Conservation (phyloP, 352 stramenopile genomes). For the Pythium aristosporum region DNA sequence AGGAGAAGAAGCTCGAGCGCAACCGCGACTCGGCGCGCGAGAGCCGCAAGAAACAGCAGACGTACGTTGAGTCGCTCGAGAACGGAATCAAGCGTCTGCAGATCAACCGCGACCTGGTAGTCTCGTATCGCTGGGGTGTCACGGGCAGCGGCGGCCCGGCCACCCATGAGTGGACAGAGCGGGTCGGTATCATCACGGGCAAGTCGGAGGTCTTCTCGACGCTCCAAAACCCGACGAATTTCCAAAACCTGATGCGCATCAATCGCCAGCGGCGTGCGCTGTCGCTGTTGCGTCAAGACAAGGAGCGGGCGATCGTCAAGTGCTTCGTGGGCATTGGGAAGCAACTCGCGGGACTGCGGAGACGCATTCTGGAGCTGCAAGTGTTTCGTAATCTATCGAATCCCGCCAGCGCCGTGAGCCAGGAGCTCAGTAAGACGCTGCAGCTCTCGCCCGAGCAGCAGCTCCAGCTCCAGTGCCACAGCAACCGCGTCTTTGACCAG, state of each 20-base stretch:
- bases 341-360: constrained; percentile 53
- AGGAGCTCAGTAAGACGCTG: constrained; percentile 47
- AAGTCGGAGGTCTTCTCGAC: constrained; percentile 58
- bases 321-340: constrained; percentile 58
- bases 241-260: constrained; percentile 66
- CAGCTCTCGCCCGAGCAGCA: constrained; percentile 57
- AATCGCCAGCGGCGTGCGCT: constrained; percentile 71
- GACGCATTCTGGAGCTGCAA: constrained; percentile 62
- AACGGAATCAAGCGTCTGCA: constrained; percentile 86
- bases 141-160: constrained; percentile 20
- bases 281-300: constrained; percentile 42
- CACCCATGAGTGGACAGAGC: constrained; percentile 61
- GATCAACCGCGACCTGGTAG: constrained; percentile 75
- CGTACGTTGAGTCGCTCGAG: constrained; percentile 84
- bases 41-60: constrained; percentile 85
- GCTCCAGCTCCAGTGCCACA: constrained; percentile 62
- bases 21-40: constrained; percentile 87
- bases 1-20: constrained; percentile 87
- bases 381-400: constrained; percentile 52
- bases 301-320: constrained; percentile 54
- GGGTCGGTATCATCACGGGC: constrained; percentile 67
- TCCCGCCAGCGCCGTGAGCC: constrained; percentile 32
- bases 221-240: constrained; percentile 68
- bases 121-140: constrained; percentile 73
- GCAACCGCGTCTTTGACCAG: constrained; percentile 56